Evolutionary conservation across 139 green algal genomes (phyloP), one percentile per base, ranked within the genome.

Genomic region (Coccomyxa sp.): DNA sequence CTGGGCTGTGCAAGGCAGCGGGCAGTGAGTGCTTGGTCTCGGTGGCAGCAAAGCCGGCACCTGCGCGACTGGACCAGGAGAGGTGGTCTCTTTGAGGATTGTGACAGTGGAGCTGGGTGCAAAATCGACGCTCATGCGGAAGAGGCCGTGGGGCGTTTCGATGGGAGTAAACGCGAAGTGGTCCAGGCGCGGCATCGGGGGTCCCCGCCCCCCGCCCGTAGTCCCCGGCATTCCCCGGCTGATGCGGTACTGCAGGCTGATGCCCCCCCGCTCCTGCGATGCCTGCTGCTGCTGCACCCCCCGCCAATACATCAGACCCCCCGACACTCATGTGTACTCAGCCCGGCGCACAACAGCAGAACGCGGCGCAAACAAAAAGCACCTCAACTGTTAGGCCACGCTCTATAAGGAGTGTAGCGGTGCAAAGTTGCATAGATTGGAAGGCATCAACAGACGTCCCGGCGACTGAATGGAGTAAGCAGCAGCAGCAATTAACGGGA

Each of bases 111-210:
- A 80, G 13, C 89, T 84, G 10, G 91, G 88, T 51, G 63, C 63
- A 80, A 92, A 92, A 38, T 91, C 85, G 30, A 95, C 92, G 0
- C 28, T 74, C 79, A 82, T 82, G 66, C 58, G 15, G 77, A 95
- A 89, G 12, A 76, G 28, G 23, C 91, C 92, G 31, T 86, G 84
- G 0, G 89, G 82, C 0, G 91, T 95, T 13, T 95, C 90, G 21
- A 95, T 86, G 3, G 90, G 87, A 0, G 88, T 85, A 78, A 95
- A 95, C 0, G 58, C 58, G 60, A 94, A 95, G 67, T 38, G 57
- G 80, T 84, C 67, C 79, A 90, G 66, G 71, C 83, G 74, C n/a
- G 51, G 23, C 63, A 51, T 7, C 38, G 38, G 38, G 38, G 38
- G 38, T 3, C 38, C 38, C 38, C 38, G 38, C 38, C 38, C 38